Evolutionary conservation across 2,329 filamentous ascomycete species (phyloP).

Genomic region (Bipolaris gigantea): DNA sequence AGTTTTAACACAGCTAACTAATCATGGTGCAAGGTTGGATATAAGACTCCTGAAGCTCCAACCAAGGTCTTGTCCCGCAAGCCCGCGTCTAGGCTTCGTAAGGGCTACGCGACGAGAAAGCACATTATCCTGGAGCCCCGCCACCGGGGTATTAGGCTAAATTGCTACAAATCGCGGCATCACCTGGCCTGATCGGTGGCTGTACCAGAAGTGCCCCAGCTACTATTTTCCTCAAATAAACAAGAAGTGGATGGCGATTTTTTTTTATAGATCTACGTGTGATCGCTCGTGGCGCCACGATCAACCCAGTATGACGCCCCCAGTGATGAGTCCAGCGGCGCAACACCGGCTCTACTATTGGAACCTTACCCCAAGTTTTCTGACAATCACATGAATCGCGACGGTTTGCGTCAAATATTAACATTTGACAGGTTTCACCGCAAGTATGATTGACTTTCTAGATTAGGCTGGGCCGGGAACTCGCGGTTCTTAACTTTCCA

Average conservation of each 20-base stretch:
- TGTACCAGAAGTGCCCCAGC: conserved; percentile 1
- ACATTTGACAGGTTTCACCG: background rate
- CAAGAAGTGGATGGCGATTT: background rate
- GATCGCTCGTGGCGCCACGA: background rate
- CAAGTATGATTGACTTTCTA: background rate
- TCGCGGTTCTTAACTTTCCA: background rate
- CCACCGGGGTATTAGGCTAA: conserved; percentile 19
- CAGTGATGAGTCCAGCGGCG: background rate
- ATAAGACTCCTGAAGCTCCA: conserved; percentile 3
- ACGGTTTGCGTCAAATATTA: background rate
- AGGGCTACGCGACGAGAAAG: conserved; percentile 5
- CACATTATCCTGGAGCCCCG: conserved; percentile 2
- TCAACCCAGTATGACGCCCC: background rate
- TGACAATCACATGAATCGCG: background rate
- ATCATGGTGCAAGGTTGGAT: conserved; percentile 1
- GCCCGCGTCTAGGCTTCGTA: conserved; percentile 7
- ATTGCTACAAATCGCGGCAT: conserved; percentile 6
- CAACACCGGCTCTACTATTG: background rate
- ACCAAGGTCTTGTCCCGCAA: conserved; percentile 6
- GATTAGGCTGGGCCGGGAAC: background rate
- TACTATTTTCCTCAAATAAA: background rate
- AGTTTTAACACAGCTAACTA: background rate
- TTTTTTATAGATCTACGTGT: background rate
- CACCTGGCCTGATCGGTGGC: conserved; percentile 12
- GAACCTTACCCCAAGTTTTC: background rate